Evolutionary conservation across 345 rosid genomes (phyloP), one percentile per base, ranked within the genome.

Genomic region (Camelina neglecta): DNA sequence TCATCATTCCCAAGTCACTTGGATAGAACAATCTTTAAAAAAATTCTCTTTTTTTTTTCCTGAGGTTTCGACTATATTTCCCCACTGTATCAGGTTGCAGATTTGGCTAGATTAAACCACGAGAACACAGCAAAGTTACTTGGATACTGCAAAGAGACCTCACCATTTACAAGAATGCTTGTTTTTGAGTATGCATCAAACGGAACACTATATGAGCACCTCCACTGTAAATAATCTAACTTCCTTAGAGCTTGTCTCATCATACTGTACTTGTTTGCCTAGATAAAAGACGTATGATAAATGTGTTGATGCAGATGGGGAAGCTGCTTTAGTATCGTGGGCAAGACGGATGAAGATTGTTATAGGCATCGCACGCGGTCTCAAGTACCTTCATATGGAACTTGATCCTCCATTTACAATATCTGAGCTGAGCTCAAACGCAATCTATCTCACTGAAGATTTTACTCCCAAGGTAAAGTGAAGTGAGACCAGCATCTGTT

Each of bases 401-500:
- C 91, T 92, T 48, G 89, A 90, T 63, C 98, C 94, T 24, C 92
- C 98, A 49, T 92, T 95, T 62, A 89, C 97, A 24, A 89, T 95
- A 77, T 92, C 98, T 42, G 94, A 92, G 81, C 81, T 95, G 62
- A 95, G 88, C 79, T 95, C 99, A 26, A 90, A 83, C 70, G 86
- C 99, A 45, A 90, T 92, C 36, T 95, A 95, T 84, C 96, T 95
- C 18, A 92, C 98, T 6, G 99, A 95, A 61, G 99, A 92, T 75
- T 95, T 95, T 82, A 85, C 88, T 39, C 98, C 99, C 4, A 92
- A 92, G 99, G 99, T 89, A 86, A 26, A 67, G 47, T 67, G 4
- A 41, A 41, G 7, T 51, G 74, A 60, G 31, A 60, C 48, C 33
- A 18, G 15, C 48, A 33, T 33, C 36, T 33, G 36, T 6, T 33